Percentiles rank a stretch among this genome's conserved stretches.
Evolutionary conservation across 176 grass and related monocot genomes (phyloP).

Genomic region (Bromus sterilis): DNA sequence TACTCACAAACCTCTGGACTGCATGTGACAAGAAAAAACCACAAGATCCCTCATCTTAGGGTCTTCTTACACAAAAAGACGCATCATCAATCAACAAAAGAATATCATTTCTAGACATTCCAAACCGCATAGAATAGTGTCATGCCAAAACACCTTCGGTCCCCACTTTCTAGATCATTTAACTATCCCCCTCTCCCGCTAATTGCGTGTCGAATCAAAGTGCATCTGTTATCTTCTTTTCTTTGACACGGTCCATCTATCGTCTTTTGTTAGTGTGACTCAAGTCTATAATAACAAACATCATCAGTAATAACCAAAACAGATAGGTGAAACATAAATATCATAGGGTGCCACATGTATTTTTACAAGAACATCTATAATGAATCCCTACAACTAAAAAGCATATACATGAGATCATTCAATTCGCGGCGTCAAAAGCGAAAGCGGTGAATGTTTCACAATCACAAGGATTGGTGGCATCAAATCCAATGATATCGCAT

Average conservation of each 20-base stretch:
- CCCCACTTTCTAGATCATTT: too few relatives aligned
- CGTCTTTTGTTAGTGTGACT: neutral
- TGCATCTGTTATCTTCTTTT: neutral
- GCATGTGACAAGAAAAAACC: neutral
- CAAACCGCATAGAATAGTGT: too few relatives aligned
- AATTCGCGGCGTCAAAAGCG: neutral
- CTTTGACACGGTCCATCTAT: neutral
- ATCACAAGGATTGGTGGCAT: conserved; percentile 31
- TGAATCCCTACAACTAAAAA: neutral
- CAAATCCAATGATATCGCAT: conserved; percentile 33
- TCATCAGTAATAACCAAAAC: neutral
- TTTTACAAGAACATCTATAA: neutral
- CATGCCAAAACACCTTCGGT: too few relatives aligned
- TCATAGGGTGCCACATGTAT: neutral
- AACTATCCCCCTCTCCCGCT: too few relatives aligned
- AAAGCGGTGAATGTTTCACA: conserved; percentile 4
- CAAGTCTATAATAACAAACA: neutral
- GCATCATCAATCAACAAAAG: neutral
- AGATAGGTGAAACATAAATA: neutral
- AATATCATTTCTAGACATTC: too few relatives aligned
- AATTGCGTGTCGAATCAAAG: neutral
- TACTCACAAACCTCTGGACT: too few relatives aligned
- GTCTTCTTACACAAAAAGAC: neutral
- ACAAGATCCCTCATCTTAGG: neutral
- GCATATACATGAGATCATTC: neutral